Percentiles rank a stretch among this genome's conserved stretches.
phyloP scores from a whole-genome alignment of 2,329 filamentous ascomycete genomes.

The Colletotrichum gloeosporioides region DNA sequence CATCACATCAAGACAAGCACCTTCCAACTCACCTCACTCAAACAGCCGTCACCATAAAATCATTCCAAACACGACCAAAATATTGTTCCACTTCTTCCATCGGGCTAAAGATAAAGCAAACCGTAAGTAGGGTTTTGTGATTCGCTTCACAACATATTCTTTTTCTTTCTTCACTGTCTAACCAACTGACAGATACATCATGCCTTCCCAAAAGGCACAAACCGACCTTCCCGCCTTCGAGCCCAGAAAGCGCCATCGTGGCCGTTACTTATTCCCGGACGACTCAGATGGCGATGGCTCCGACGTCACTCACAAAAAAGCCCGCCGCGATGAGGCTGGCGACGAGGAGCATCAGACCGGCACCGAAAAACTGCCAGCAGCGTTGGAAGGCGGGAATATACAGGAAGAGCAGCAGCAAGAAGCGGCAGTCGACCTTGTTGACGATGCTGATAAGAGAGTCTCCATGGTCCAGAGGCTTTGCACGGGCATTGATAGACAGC shows the following conservation, averaged over 20 bases:
- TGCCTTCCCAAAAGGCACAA: neutral
- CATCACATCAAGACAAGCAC: neutral
- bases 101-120: too few relatives aligned
- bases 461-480: neutral
- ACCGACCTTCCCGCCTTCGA: accelerated
- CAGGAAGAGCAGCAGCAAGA: neutral
- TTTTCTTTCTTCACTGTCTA: neutral
- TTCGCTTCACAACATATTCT: accelerated
- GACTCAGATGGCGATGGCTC: neutral
- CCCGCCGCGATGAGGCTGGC: neutral
- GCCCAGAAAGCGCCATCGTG: neutral
- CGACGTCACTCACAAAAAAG: neutral
- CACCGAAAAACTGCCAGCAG: neutral
- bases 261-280: neutral
- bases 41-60: neutral
- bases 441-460: accelerated
- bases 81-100: too few relatives aligned
- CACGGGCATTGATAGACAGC: neutral
- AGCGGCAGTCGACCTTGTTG: accelerated
- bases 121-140: neutral
- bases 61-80: neutral
- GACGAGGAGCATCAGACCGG: neutral
- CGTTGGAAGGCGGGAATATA: neutral
- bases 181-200: accelerated
- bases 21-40: neutral